Evolutionary conservation across 2,329 filamentous ascomycete genomes (phyloP), one percentile per base, ranked within the genome.

Genomic region (Fusarium brachygibbosum): DNA sequence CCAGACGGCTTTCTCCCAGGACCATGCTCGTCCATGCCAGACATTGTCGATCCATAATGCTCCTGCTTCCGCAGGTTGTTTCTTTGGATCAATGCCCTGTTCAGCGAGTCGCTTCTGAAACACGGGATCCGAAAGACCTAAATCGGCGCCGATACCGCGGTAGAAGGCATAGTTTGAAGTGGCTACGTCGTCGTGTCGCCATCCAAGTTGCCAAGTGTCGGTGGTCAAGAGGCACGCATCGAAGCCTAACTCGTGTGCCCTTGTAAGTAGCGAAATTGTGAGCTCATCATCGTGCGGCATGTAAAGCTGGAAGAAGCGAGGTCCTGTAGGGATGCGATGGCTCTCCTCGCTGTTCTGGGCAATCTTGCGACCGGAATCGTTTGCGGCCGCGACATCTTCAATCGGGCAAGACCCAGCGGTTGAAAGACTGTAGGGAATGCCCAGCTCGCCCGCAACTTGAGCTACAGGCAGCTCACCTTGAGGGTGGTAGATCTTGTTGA

Each of bases 21-120:
- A 65, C 58, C 58, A 65, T 13, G 58, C 58, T 8, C 62, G 51
- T 1, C 62, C 58, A 14, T 63, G 58, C 62, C 62, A 65, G 34
- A 65, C 37, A 0, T 34, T 63, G n/a, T 58, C 62, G 3, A 65
- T 63, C 62, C 62, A 63, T 21, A 65, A 38, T 25, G 51, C 62
- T 11, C 51, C 58, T 2, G 50, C 52, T 9, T 65, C 58, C 2
- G 31, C 62, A 5, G 52, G 62, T 4, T 65, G 52, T 3, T 58
- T 58, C 13, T 63, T 46, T 5, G 62, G 58, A 16, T 65, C 41
- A 9, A 58, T 58, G 3, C 46, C 62, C 6, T 45, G 17, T 11
- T 63, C 46, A 0, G 37, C 31, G 0, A 65, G 37, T 6, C 52
- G 21, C 2, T 53, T 58, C 14, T 63, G 58, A 29, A 65, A 65